A percentile compares a stretch with the other conserved stretches of the same genome.
Conservation (phyloP, 352 stramenopile species). For the Phytophthora melonis region DNA sequence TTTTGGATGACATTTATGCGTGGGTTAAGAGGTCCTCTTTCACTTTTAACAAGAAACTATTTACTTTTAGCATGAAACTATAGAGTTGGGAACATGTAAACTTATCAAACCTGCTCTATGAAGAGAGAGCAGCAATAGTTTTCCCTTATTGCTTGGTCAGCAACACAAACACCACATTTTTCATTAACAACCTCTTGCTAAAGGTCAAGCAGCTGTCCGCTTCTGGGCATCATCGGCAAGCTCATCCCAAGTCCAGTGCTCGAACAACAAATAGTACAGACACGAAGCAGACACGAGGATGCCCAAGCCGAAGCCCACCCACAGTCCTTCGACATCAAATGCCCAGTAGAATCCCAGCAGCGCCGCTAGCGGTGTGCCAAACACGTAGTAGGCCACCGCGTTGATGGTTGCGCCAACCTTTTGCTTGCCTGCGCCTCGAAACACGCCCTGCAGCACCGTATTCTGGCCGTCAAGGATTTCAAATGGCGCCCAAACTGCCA, state of each 20-base stretch:
- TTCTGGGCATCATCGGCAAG: constrained; percentile 36
- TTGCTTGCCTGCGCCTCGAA: constrained; percentile 66
- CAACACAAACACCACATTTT: no score
- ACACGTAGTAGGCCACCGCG: constrained; percentile 72
- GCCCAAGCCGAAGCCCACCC: constrained; percentile 57
- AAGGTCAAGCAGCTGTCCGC: neutral
- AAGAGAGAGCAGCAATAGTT: no score
- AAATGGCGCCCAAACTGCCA: constrained; percentile 52
- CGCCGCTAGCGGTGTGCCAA: constrained; percentile 66
- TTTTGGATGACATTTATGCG: no score
- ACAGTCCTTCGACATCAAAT: constrained; percentile 58
- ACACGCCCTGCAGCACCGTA: constrained; percentile 65
- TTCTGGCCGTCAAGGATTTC: constrained; percentile 59
- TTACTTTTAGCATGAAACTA: no score
- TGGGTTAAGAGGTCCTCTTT: no score
- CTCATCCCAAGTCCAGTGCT: constrained; percentile 39
- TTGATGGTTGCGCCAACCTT: constrained; percentile 58
- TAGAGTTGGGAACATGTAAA: no score
- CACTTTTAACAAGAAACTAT: no score
- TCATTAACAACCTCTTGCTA: neutral
- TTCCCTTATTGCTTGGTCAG: no score
- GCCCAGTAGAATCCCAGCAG: constrained; percentile 56
- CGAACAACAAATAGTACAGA: constrained; percentile 40
- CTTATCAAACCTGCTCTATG: no score
- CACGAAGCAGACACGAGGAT: constrained; percentile 36